Evolutionary conservation across 2,329 filamentous ascomycete genomes (phyloP).

Genomic region (Hypoxylon sp.): DNA sequence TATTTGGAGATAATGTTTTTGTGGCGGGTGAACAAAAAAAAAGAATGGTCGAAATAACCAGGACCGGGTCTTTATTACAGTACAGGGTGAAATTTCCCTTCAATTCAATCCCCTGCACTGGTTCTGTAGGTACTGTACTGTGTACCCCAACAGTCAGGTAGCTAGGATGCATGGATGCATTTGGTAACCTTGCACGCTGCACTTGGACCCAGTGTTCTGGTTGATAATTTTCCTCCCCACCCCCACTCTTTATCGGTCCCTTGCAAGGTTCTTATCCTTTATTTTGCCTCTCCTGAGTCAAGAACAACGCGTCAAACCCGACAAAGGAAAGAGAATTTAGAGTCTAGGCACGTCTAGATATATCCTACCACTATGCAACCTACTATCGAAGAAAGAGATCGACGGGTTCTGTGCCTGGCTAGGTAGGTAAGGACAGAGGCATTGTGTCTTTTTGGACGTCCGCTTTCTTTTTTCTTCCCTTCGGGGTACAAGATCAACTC

Average conservation of each 20-base stretch:
- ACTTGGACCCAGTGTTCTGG: slow-evolving; percentile 22
- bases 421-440: no score
- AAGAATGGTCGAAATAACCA: slow-evolving; percentile 19
- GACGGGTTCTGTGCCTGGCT: slow-evolving; percentile 4
- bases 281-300: slow-evolving; percentile 33
- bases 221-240: slow-evolving; percentile 3
- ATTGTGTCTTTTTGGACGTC: slow-evolving; percentile 3
- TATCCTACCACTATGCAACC: slow-evolving; percentile 8
- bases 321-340: slow-evolving; percentile 14
- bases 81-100: slow-evolving; percentile 9
- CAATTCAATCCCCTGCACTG: no score
- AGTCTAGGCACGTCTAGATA: slow-evolving; percentile 8
- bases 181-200: no score
- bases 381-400: no score
- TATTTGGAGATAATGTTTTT: slow-evolving; percentile 20
- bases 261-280: slow-evolving; percentile 21
- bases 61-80: slow-evolving; percentile 15
- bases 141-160: no score
- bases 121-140: no score
- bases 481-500: slow-evolving; percentile 24
- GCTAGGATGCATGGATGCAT: no score
- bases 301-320: no score
- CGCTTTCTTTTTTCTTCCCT: slow-evolving; percentile 5
- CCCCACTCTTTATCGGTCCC: slow-evolving; percentile 9
- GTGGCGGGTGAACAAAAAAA: slow-evolving; percentile 23